Evolutionary conservation across 140 eudicot genomes (phyloP).

Genomic region (Ambrosia hybrid): DNA sequence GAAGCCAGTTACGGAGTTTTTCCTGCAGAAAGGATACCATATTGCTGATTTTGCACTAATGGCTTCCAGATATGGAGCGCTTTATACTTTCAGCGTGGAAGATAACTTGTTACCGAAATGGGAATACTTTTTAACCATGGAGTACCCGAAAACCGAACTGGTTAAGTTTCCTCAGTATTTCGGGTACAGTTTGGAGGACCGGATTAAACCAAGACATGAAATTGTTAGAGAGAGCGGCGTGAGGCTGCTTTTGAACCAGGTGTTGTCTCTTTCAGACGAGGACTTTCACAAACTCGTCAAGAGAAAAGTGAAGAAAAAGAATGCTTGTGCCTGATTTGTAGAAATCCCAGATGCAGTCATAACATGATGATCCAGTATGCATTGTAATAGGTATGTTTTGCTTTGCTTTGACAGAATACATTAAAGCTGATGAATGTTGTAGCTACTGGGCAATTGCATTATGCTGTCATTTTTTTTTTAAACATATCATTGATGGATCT

Average conservation of each 20-base stretch:
- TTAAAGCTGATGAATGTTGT: slow-evolving; percentile 39
- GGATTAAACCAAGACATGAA: slow-evolving; percentile 72
- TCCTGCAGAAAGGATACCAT: slow-evolving; percentile 67
- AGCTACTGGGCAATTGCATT: slow-evolving; percentile 27
- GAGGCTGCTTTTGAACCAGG: slow-evolving; percentile 66
- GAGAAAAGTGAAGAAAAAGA: slow-evolving; percentile 62
- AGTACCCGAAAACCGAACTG: slow-evolving; percentile 60
- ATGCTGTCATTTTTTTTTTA: slow-evolving; percentile 12
- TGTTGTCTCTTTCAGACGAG: slow-evolving; percentile 64
- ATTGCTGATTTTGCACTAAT: slow-evolving; percentile 59
- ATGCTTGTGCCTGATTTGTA: slow-evolving; percentile 40
- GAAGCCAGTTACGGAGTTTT: slow-evolving; percentile 77
- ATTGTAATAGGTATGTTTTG: slow-evolving; percentile 24
- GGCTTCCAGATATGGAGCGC: slow-evolving; percentile 74
- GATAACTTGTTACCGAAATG: slow-evolving; percentile 76
- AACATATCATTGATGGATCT: background rate
- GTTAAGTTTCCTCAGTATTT: slow-evolving; percentile 89
- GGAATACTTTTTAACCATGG: slow-evolving; percentile 81
- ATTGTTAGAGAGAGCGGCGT: slow-evolving; percentile 62
- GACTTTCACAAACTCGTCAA: slow-evolving; percentile 60
- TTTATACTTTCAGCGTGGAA: slow-evolving; percentile 73
- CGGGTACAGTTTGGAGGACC: slow-evolving; percentile 82
- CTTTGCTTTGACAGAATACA: slow-evolving; percentile 12
- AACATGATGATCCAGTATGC: slow-evolving; percentile 39
- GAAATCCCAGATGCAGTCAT: slow-evolving; percentile 14